Evolutionary conservation across 345 rosid species (phyloP), one percentile per base, ranked within the genome.

Genomic region (Aethionema arabicum): DNA sequence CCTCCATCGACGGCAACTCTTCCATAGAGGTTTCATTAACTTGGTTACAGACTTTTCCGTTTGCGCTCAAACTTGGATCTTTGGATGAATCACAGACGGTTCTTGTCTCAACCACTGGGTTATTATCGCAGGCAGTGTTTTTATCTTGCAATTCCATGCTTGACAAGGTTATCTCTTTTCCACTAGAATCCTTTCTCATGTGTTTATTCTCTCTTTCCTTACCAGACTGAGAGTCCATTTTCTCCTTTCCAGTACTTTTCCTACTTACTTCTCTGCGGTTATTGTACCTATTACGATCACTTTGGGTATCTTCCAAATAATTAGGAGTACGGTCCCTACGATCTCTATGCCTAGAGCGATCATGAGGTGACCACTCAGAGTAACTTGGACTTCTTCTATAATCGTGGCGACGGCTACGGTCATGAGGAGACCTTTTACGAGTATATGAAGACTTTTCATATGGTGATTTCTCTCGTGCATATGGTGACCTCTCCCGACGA

Each of bases 1-100:
- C 99, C 84, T 95, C 99, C 99, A 95, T 95, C 31, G 99, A 95
- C 15, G 70, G 80, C 76, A 83, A 74, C 78, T 86, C 97, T 75
- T 82, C 90, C 21, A 75, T 77, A 72, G 80, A 80, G 59, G 68
- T 76, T 60, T 46, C 85, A 71, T 69, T 76, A 55, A 63, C 79
- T 59, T 67, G 72, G 61, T 82, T 72, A 62, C 81, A 71, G 56
- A 78, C 83, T 67, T 62, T 76, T 75, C 70, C 61, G 72, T 65
- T 71, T 37, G 49, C 69, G 47, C 56, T 68, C 8, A 84, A 78
- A 65, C 74, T 78, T 67, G 65, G 75, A 46, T 79, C 65, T 71
- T 79, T 83, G 33, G 58, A 74, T 72, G 83, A 68, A 62, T 79
- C 85, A 60, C 70, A 54, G 11, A 21, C 56, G 32, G 72, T 70